These are phyloP conservation scores for Coniophora puteana DNA, from an alignment of 1,284 basidiomycete species.

Conservation along the genomic window DNA sequence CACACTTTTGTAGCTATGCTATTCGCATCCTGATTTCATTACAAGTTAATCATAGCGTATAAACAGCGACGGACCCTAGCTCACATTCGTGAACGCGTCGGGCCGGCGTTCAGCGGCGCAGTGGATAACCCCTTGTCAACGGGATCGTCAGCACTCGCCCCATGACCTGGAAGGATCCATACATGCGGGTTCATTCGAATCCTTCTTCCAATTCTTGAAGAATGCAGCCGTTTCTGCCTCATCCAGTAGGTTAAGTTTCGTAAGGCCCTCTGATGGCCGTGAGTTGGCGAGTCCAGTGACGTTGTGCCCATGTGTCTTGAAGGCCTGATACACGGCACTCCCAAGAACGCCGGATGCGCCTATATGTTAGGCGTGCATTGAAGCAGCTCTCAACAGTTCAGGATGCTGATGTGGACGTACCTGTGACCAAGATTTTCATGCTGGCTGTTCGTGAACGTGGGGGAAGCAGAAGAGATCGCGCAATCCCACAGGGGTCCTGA, in stretches of 20 bases:
- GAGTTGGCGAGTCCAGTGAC: slow-evolving; percentile 65
- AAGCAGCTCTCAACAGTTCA: neutral
- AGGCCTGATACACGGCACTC: slow-evolving; percentile 59
- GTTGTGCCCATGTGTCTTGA: slow-evolving; percentile 38
- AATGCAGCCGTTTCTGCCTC: slow-evolving; percentile 41
- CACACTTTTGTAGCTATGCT: slow-evolving; percentile 56
- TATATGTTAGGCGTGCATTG: slow-evolving; percentile 20
- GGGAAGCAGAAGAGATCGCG: too few relatives aligned
- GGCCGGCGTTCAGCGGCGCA: slow-evolving; percentile 84
- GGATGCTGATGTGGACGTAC: slow-evolving; percentile 22
- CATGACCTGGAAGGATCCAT: slow-evolving; percentile 21
- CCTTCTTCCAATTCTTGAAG: too few relatives aligned
- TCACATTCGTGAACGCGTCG: slow-evolving; percentile 77
- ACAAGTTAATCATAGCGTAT: slow-evolving; percentile 4
- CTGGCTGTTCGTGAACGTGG: too few relatives aligned
- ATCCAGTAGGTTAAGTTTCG: slow-evolving; percentile 60
- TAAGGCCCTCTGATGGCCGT: slow-evolving; percentile 48
- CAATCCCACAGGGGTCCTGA: too few relatives aligned
- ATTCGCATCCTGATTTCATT: slow-evolving; percentile 52
- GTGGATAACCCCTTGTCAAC: slow-evolving; percentile 68
- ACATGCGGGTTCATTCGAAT: slow-evolving; percentile 69
- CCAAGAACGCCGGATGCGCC: slow-evolving; percentile 81
- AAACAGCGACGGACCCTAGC: slow-evolving; percentile 12
- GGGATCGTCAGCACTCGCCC: slow-evolving; percentile 6
- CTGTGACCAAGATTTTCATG: slow-evolving; percentile 50